A percentile compares a stretch with the other conserved stretches of the same genome.
Evolutionary conservation across 495 filamentous ascomycete genomes (phyloP).

Genomic region (Annulohypoxylon bovei): DNA sequence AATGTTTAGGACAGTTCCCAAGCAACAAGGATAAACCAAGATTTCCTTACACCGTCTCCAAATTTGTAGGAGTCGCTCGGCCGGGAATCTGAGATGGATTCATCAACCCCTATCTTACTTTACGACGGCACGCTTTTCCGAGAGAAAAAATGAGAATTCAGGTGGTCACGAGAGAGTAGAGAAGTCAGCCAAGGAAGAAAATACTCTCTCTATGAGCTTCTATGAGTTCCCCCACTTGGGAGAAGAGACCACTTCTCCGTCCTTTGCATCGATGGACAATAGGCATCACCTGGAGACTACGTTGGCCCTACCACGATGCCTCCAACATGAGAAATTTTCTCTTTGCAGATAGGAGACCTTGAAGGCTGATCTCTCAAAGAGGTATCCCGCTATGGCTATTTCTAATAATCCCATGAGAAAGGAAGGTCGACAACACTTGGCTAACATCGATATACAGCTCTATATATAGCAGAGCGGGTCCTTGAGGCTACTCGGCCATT

Average conservation of each 20-base stretch:
- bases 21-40: background rate
- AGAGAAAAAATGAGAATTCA: background rate
- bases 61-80: background rate
- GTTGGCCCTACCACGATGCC: background rate
- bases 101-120: background rate
- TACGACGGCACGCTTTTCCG: background rate
- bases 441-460: conserved; percentile 7
- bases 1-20: background rate
- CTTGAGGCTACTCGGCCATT: conserved; percentile 3
- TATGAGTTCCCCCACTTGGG: background rate
- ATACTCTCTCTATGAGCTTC: too few relatives aligned
- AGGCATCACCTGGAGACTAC: background rate
- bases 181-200: background rate
- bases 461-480: conserved; percentile 1
- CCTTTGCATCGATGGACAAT: background rate
- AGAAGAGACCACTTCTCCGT: background rate
- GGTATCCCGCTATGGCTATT: conserved; percentile 20
- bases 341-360: background rate
- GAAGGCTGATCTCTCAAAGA: background rate
- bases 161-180: background rate
- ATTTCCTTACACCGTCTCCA: background rate
- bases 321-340: conserved; percentile 7
- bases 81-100: background rate
- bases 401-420: background rate
- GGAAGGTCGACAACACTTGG: background rate